These are phyloP conservation scores for Priceomyces medius DNA, from an alignment of 805 yeast genomes.

Conservation along the genomic window DNA sequence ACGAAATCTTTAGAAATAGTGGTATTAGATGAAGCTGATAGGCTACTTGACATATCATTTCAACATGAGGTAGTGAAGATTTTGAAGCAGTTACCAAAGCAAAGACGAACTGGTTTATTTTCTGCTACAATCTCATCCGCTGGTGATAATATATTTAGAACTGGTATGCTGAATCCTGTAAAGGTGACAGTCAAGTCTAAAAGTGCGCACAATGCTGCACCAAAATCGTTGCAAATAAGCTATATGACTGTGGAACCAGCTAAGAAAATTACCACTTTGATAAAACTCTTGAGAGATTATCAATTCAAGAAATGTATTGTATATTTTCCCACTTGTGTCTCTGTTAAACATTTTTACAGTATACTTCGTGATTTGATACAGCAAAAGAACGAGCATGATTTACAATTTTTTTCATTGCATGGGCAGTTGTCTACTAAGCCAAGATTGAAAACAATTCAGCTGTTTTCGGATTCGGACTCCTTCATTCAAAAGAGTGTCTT, in stretches of 20 bases:
- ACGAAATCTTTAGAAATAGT: constrained; percentile 67
- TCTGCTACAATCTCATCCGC: constrained; percentile 91
- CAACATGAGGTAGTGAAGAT: constrained; percentile 66
- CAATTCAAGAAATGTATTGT: constrained; percentile 80
- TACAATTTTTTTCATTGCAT: constrained; percentile 71
- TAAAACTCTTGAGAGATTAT: constrained; percentile 51
- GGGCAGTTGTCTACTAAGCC: constrained; percentile 86
- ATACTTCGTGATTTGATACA: constrained; percentile 46
- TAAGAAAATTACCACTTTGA: constrained; percentile 56
- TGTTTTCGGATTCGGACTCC: constrained; percentile 51
- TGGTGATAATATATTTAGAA: constrained; percentile 71
- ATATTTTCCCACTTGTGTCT: constrained; percentile 86
- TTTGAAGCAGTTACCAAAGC: constrained; percentile 74
- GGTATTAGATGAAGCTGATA: constrained; percentile 91
- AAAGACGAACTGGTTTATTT: constrained; percentile 88
- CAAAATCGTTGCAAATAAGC: constrained; percentile 60
- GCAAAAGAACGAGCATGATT: constrained; percentile 19
- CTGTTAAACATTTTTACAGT: constrained; percentile 74
- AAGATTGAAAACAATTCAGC: constrained; percentile 67
- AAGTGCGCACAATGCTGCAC: constrained; percentile 42
- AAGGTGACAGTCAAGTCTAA: constrained; percentile 71
- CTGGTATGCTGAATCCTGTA: constrained; percentile 93
- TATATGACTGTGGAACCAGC: constrained; percentile 62
- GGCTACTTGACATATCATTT: constrained; percentile 76
- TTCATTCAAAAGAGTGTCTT: constrained; percentile 53